Evolutionary conservation across 2,329 filamentous ascomycete species (phyloP), one percentile per base, ranked within the genome.

Genomic region (Penicillium aurantiogriseum): DNA sequence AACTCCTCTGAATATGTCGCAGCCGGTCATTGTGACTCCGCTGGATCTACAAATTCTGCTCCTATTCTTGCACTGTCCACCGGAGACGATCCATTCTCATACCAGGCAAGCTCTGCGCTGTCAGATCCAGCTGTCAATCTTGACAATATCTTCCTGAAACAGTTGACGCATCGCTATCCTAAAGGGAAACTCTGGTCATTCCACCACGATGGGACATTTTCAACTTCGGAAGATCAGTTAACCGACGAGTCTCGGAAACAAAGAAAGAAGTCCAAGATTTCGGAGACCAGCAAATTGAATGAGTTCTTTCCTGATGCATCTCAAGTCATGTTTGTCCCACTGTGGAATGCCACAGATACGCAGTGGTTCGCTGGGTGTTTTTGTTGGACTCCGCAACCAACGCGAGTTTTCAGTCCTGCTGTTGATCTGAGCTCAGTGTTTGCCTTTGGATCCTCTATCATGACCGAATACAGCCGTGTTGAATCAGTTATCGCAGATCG

Each of bases 241-340:
- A 19, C 57, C 5, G 72, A 75, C 10, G 84, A 84, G 59, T 75
- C 87, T 69, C 77, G 79, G 2, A 57, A 59, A 11, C 51, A 57
- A 11, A 39, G 36, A 8, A 43, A 35, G 15, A 42, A 31, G 13
- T 49, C 53, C 9, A 54, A 47, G 31, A 27, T 21, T 13, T 43
- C 52, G 10, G 50, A 57, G 13, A 56, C 57, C 10, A 54, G 49
- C 21, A 62, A 54, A 40, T 51, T 55, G 8, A 62, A 61, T 23
- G 48, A 51, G 9, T 67, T 38, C 48, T 61, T 68, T n/a, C 66
- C 67, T 2, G 67, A 60, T 5, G 67, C 68, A 1, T 59, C 60
- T 7, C 63, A 63, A 13, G 63, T 70, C 7, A 55, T 71, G 10
- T 71, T 71, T 45, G 62, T 69, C 42, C 71, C 71, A 8, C 50